Percentiles rank a stretch among this genome's conserved stretches.
Evolutionary conservation across 1,284 basidiomycete genomes (phyloP).

Genomic region (Tilletia indica): DNA sequence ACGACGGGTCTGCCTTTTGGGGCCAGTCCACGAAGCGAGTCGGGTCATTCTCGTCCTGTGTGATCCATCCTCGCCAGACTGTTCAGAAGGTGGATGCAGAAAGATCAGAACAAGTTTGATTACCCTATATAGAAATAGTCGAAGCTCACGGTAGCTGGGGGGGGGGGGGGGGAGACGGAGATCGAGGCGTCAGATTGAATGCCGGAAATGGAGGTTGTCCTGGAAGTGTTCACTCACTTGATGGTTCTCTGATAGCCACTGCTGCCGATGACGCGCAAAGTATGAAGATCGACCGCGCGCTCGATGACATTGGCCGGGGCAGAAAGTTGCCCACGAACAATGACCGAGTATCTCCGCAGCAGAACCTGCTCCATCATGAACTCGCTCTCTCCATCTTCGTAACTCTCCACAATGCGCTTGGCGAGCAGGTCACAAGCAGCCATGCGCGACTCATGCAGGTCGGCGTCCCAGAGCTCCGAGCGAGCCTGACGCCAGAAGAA

Average conservation of each 20-base stretch:
- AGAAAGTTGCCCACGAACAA: background rate
- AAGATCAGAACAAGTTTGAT: background rate
- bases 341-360: constrained; percentile 12
- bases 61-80: constrained; percentile 13
- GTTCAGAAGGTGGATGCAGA: background rate
- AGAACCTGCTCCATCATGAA: constrained; percentile 16
- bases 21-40: constrained; percentile 9
- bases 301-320: constrained; percentile 15
- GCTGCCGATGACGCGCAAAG: background rate
- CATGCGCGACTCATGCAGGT: constrained; percentile 4
- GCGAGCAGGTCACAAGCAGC: constrained; percentile 9
- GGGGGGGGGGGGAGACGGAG: no score
- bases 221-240: background rate
- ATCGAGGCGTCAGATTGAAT: background rate
- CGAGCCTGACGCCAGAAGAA: constrained; percentile 11
- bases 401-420: constrained; percentile 11
- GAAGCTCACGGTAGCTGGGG: background rate
- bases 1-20: constrained; percentile 2
- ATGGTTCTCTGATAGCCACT: constrained; percentile 3
- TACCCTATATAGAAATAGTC: background rate
- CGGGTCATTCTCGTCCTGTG: constrained; percentile 11
- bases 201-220: background rate
- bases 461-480: constrained; percentile 14
- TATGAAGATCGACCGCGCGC: constrained; percentile 9
- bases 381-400: constrained; percentile 5